A percentile compares a stretch with the other conserved stretches of the same genome.
Conservation (phyloP, 768 basidiomycete species). For the Rhizopogon sp. region DNA sequence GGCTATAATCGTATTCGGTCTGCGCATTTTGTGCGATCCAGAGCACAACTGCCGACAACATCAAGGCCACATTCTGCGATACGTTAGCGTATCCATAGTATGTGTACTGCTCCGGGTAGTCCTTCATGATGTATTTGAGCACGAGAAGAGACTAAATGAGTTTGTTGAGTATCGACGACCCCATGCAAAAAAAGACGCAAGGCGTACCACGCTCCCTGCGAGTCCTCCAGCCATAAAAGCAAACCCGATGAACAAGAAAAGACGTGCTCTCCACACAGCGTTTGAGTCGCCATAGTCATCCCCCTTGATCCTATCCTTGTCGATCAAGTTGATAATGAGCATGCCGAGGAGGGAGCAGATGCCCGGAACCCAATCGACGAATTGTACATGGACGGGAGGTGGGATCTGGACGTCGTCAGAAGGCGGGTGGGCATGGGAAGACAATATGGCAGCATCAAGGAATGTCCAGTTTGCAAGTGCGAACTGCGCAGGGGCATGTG, state of each 20-base stretch:
- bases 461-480: conserved; percentile 94
- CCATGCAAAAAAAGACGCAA: neutral
- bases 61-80: conserved; percentile 83
- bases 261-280: conserved; percentile 86
- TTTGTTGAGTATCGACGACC: neutral
- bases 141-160: conserved; percentile 70
- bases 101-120: conserved; percentile 67
- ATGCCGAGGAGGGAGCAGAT: conserved; percentile 91
- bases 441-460: conserved; percentile 88
- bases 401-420: conserved; percentile 65
- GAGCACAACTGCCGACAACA: conserved; percentile 81
- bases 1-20: conserved; percentile 90
- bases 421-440: conserved; percentile 78
- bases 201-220: conserved; percentile 91
- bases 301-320: conserved; percentile 83
- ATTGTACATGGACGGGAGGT: conserved; percentile 76
- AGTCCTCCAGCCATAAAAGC: conserved; percentile 96
- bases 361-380: conserved; percentile 98
- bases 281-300: conserved; percentile 80
- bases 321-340: conserved; percentile 88
- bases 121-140: conserved; percentile 81
- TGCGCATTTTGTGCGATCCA: conserved; percentile 88
- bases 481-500: conserved; percentile 51
- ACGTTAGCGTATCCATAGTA: conserved; percentile 96
- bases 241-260: conserved; percentile 92